Evolutionary conservation across 2,329 filamentous ascomycete genomes (phyloP), one percentile per base, ranked within the genome.

Genomic region (Malbranchea cinnamomea): DNA sequence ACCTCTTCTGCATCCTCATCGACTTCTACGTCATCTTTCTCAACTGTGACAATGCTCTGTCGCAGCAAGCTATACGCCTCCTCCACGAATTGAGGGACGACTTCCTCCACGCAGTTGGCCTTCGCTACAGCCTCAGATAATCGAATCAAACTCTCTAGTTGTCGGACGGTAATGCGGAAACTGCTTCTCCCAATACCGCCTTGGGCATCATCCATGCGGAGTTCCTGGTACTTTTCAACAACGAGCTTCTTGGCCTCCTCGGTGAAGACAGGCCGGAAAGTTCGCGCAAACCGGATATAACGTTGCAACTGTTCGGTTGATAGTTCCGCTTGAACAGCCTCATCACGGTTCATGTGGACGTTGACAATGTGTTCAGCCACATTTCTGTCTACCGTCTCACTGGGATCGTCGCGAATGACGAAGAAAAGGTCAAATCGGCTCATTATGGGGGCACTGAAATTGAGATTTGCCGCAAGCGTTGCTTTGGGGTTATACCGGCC

Each of bases 391-490:
- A 92, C 74, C 22, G 70, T 61, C 59, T 95, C 87, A 49, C 94
- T 92, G 53, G 87, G 95, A 48, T 98, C 89, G 51, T 98, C 89
- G 1, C 95, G 70, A 15, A 98, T 79, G 31, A 98, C 84, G 50
- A 98, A 98, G 68, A 98, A 98, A 6, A 98, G 67, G 62, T 98
- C 89, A 57, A 98, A 98, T 65, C 89, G 81, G 31, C 83, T 93
- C 89, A 98, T 98, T 62, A 98, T 98, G 35, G 89, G 89, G 2
- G 89, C 89, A 15, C 78, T 87, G 81, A 98, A 94, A 61, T 95
- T 95, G 59, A 98, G 87, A 55, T 98, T 98, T 39, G 82, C 74
- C 30, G 89, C 73, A 5, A 98, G 69, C 0, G 89, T 93, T 0
- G 80, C 78, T 63, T 95, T 98, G 46, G 87, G 80, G 60, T 98